phyloP scores from a whole-genome alignment of 495 filamentous ascomycete genomes.

The Clavariopsis aquatica region DNA sequence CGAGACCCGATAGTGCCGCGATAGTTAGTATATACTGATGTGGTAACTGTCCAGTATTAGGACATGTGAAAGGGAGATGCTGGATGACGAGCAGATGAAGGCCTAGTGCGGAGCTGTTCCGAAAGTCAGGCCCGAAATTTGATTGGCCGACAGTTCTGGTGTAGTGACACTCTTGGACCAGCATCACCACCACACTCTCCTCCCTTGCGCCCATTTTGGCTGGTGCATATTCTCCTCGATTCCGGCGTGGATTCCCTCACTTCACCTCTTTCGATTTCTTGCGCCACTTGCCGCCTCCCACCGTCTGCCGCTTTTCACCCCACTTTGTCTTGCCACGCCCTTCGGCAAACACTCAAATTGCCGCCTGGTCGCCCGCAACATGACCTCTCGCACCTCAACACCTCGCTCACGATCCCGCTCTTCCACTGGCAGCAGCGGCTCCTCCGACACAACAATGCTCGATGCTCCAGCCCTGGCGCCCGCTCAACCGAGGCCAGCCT shows the following conservation, averaged over 20 bases:
- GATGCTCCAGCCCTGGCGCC: slow-evolving; percentile 25
- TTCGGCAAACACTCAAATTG: neutral
- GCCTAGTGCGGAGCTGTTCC: too few relatives aligned
- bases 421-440: slow-evolving; percentile 25
- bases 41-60: too few relatives aligned
- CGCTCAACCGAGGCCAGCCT: slow-evolving; percentile 17
- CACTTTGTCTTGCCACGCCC: neutral
- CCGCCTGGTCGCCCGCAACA: neutral
- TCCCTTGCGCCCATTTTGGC: neutral
- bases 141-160: neutral
- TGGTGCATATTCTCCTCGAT: neutral
- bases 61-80: too few relatives aligned
- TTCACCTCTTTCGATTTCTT: neutral
- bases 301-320: neutral
- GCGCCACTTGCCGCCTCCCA: neutral
- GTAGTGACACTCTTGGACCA: neutral
- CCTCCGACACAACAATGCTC: slow-evolving; percentile 30
- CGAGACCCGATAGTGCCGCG: too few relatives aligned
- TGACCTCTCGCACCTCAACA: slow-evolving; percentile 27
- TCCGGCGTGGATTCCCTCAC: neutral
- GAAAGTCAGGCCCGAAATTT: neutral
- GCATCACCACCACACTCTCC: neutral
- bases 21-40: too few relatives aligned
- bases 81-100: too few relatives aligned
- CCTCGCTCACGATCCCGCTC: slow-evolving; percentile 24